These are phyloP conservation scores for Hemisphaericaspora nanyangensis DNA, from an alignment of 805 yeast genomes.

Conservation along the genomic window DNA sequence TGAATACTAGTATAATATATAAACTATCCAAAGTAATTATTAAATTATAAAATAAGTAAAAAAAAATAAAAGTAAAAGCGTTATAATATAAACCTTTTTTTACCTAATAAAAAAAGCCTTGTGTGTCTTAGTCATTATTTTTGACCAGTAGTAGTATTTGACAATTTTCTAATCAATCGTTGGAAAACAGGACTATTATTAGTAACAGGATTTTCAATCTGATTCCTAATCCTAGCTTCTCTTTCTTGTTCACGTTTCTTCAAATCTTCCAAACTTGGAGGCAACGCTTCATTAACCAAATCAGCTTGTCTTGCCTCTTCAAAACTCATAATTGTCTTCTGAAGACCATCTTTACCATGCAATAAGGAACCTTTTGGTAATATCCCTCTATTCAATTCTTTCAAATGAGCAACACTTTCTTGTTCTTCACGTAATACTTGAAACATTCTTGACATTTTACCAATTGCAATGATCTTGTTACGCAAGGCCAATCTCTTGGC, in stretches of 20 bases:
- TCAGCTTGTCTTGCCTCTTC: slow-evolving; percentile 84
- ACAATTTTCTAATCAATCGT: slow-evolving; percentile 34
- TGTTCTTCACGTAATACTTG: slow-evolving; percentile 83
- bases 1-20: no score
- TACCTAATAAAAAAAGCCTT: no score
- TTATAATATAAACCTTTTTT: no score
- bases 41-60: no score
- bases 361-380: slow-evolving; percentile 84
- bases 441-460: slow-evolving; percentile 92
- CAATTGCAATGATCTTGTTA: slow-evolving; percentile 91
- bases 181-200: slow-evolving; percentile 35
- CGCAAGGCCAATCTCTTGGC: slow-evolving; percentile 53
- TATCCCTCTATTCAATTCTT: slow-evolving; percentile 66
- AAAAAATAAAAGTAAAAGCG: no score
- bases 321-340: slow-evolving; percentile 63
- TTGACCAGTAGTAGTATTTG: slow-evolving; percentile 10
- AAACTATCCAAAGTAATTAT: no score
- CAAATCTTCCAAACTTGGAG: slow-evolving; percentile 68
- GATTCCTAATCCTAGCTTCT: slow-evolving; percentile 38
- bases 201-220: slow-evolving; percentile 26
- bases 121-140: no score
- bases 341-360: slow-evolving; percentile 78
- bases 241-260: slow-evolving; percentile 43
- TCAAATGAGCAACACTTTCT: slow-evolving; percentile 78
- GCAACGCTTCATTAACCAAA: slow-evolving; percentile 78